These are phyloP conservation scores for Yamadazyma sp. DNA, from an alignment of 1,139 yeast species.

Conservation along the genomic window DNA sequence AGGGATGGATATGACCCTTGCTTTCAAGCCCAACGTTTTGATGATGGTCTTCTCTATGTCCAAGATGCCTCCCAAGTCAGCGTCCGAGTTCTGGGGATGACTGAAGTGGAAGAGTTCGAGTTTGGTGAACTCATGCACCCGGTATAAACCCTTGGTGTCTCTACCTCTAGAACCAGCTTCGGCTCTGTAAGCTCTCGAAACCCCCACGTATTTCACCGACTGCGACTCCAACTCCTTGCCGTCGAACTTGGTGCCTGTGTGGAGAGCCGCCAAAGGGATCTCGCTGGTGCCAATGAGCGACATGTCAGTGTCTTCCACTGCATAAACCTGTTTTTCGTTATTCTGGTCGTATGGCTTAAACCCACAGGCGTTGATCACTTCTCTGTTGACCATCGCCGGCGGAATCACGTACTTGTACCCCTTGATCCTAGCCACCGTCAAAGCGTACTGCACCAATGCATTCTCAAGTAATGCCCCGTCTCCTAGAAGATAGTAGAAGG, in stretches of 20 bases:
- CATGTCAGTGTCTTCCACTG: slow-evolving; percentile 49
- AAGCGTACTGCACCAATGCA: slow-evolving; percentile 80
- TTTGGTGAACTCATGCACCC: slow-evolving; percentile 98
- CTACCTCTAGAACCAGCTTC: slow-evolving; percentile 98
- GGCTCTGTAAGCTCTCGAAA: slow-evolving; percentile 86
- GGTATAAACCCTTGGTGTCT: slow-evolving; percentile 86
- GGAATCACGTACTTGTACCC: slow-evolving; percentile 79
- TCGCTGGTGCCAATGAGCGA: slow-evolving; percentile 95
- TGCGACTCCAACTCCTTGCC: slow-evolving; percentile 21
- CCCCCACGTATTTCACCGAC: slow-evolving; percentile 71
- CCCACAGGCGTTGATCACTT: slow-evolving; percentile 86
- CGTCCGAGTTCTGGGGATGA: slow-evolving; percentile 40
- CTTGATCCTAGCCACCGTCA: slow-evolving; percentile 59
- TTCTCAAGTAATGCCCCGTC: slow-evolving; percentile 91
- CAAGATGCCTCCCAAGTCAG: slow-evolving; percentile 60
- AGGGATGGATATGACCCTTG: slow-evolving; percentile 87
- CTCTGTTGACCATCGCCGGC: slow-evolving; percentile 81
- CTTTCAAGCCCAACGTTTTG: slow-evolving; percentile 67
- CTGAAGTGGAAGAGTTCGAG: slow-evolving; percentile 90
- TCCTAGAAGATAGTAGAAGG: slow-evolving; percentile 84
- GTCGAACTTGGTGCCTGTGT: slow-evolving; percentile 28
- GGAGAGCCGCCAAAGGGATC: slow-evolving; percentile 83
- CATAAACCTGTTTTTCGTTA: slow-evolving; percentile 83
- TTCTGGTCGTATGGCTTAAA: slow-evolving; percentile 91
- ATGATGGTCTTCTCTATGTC: slow-evolving; percentile 67